Percentiles rank a stretch among this genome's conserved stretches.
These are phyloP conservation scores for Pythium pyrilobum DNA, from an alignment of 352 stramenopile genomes.

Conservation along the genomic window DNA sequence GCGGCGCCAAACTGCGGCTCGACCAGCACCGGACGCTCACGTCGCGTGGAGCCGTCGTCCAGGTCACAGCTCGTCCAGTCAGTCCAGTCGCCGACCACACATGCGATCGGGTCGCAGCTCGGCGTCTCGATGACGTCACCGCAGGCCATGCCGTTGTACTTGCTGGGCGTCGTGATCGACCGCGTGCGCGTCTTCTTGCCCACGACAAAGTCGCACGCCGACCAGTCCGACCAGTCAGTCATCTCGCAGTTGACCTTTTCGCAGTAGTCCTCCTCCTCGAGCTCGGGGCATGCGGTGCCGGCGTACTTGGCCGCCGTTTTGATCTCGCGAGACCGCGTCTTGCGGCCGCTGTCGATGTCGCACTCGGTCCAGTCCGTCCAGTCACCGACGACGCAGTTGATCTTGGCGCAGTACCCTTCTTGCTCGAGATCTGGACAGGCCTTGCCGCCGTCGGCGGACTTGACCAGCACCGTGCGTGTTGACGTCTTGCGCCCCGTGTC, in stretches of 20 bases:
- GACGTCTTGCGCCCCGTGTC: conserved; percentile 26
- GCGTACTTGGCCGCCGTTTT: conserved; percentile 23
- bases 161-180: conserved; percentile 12
- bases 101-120: conserved; percentile 30
- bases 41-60: conserved; percentile 17
- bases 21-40: conserved; percentile 26
- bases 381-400: conserved; percentile 41
- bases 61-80: conserved; percentile 28
- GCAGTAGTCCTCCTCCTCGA: conserved; percentile 20
- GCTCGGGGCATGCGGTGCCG: conserved; percentile 14
- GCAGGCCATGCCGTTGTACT: conserved; percentile 25
- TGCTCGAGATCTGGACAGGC: conserved; percentile 37
- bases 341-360: conserved; percentile 30
- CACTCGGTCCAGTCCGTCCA: conserved; percentile 54
- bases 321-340: conserved; percentile 32
- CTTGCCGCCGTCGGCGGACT: conserved; percentile 26
- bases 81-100: conserved; percentile 30
- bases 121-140: conserved; percentile 18
- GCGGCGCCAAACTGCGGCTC: conserved; percentile 29
- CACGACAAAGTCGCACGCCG: conserved; percentile 32
- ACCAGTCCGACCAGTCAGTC: conserved; percentile 33
- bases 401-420: conserved; percentile 26
- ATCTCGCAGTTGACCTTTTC: conserved; percentile 27
- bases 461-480: conserved; percentile 34
- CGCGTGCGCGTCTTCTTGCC: conserved; percentile 40